Evolutionary conservation across 176 grass and related monocot species (phyloP).

Genomic region (Panicum miliaceum): DNA sequence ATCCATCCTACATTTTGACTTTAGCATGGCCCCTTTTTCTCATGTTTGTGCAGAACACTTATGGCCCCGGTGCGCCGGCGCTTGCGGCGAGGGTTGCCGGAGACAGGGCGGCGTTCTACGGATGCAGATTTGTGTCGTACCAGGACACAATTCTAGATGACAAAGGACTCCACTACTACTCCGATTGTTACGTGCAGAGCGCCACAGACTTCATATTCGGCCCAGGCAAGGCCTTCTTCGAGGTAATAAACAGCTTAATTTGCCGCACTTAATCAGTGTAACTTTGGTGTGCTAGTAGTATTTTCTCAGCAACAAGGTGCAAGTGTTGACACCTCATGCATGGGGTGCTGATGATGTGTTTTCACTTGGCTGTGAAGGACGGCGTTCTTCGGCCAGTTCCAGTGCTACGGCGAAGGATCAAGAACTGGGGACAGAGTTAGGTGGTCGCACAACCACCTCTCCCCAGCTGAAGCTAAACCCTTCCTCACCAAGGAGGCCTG

Average conservation of each 20-base stretch:
- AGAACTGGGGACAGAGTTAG: neutral
- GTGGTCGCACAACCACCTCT: neutral
- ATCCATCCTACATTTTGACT: neutral
- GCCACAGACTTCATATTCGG: neutral
- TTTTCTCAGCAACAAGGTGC: too few relatives aligned
- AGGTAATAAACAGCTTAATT: too few relatives aligned
- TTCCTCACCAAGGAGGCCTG: neutral
- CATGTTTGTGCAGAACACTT: neutral
- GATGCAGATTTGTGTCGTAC: neutral
- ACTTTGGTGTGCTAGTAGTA: too few relatives aligned
- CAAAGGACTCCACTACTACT: neutral
- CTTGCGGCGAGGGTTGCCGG: neutral
- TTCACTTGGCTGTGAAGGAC: neutral
- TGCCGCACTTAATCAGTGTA: too few relatives aligned
- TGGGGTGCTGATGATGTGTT: neutral
- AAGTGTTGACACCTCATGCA: too few relatives aligned
- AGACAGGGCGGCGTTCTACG: neutral
- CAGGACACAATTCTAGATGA: neutral
- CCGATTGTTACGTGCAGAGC: neutral
- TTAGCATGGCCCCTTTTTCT: neutral
- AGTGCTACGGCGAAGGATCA: neutral
- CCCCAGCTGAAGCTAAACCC: neutral
- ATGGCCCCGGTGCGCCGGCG: neutral
- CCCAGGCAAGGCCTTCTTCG: neutral
- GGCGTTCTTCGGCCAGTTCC: conserved; percentile 1